These are phyloP conservation scores for Gossypium rotundifolium DNA, from an alignment of 345 rosid species.

Conservation along the genomic window DNA sequence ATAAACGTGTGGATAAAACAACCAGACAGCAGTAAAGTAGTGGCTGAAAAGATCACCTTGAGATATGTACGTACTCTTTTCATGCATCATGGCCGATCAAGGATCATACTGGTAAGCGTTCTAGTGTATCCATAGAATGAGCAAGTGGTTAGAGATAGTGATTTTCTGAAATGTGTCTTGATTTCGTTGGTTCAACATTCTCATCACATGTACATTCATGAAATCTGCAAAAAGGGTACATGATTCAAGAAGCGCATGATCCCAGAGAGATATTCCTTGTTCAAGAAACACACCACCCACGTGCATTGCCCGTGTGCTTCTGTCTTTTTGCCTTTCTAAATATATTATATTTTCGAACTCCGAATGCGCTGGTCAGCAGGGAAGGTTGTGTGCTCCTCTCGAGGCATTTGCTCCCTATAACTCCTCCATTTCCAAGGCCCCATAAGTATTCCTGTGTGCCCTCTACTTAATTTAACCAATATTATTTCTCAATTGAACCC, in stretches of 20 bases:
- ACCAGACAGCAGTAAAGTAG: neutral
- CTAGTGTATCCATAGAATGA: neutral
- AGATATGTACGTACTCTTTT: neutral
- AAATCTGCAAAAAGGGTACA: conserved; percentile 3
- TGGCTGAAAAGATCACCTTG: neutral
- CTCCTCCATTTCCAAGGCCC: conserved; percentile 1
- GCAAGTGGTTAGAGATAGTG: neutral
- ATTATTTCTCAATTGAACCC: neutral
- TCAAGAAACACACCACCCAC: conserved; percentile 16
- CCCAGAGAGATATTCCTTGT: conserved; percentile 38
- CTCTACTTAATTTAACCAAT: neutral
- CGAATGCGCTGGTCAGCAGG: neutral
- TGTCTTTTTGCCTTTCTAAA: neutral
- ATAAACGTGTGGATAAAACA: neutral
- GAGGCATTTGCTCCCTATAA: conserved; percentile 44
- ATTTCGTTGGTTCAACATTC: neutral
- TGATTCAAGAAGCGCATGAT: conserved; percentile 48
- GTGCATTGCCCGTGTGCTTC: conserved; percentile 2
- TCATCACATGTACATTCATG: neutral
- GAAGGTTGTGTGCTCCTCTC: conserved; percentile 27
- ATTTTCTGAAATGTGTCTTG: neutral
- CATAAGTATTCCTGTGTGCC: conserved; percentile 2
- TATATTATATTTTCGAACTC: neutral
- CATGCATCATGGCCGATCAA: neutral
- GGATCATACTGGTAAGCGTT: neutral